Base-by-base conservation (phyloP, 1,284 basidiomycete genomes). In the Phellinidium pouzarii region DNA sequence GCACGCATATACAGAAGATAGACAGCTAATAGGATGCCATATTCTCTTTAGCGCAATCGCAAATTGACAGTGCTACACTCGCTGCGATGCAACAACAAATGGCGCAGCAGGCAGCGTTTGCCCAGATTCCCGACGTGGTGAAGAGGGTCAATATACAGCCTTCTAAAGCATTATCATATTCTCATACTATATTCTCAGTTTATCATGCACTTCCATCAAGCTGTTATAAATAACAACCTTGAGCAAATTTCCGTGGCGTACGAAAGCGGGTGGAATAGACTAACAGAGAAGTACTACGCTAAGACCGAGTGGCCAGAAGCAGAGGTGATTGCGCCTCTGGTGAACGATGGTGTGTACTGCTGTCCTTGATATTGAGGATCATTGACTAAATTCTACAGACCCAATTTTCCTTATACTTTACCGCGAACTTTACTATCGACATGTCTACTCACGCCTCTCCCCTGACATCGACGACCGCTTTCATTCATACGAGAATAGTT, bases 401-500 rank as follows among this genome's bases (percentile, higher is more conserved):
- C 89, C 88, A 53, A 88, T 96, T 54, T 99, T 98, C 76, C 77
- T 98, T 45, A 94, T 94, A 57, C 82, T 99, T 20, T 99, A 99
- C 72, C 84, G 93, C 60, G 95, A 98, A 68, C 80, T 96, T 12
- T 94, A 94, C 72, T 94, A 89, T 68, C 82, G 88, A 45, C 94
- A 97, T 66, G 92, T 98, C 48, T 97, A 98, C 73, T 96, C 94
- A 7, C 87, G 93, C 44, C 78, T 97, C 45, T 87, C 90, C 65
- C 94, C 95, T 52, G 91, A 96, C 68, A 84, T 97, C 60, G 94
- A 98, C 68, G 95, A 98, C 71, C 87, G 95, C 52, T 94, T 97
- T 78, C 92, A 96, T 69, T 95, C 93, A 1, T 99, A 98, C 71
- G 95, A 98, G 70, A 96, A 97, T 73, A 96, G 94, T 70, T 98